These are phyloP conservation scores for Pestalotiopsis sp. DNA, from an alignment of 2,329 filamentous ascomycete species.

Conservation along the genomic window DNA sequence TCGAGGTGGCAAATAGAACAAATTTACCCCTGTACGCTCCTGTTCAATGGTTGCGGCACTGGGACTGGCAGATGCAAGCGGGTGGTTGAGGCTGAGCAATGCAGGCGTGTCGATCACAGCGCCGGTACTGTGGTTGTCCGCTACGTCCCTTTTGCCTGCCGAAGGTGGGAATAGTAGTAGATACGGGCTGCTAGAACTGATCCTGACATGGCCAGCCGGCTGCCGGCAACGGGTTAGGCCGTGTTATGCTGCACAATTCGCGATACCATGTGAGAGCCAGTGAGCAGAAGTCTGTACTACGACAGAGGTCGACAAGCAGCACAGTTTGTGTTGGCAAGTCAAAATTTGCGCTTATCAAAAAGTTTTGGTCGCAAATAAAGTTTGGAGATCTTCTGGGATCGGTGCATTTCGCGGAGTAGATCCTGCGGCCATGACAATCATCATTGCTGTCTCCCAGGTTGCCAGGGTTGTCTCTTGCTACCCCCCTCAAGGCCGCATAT, in stretches of 20 bases:
- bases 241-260: not conserved
- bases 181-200: not conserved
- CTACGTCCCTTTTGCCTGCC: not conserved
- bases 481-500: not conserved
- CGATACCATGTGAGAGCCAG: not conserved
- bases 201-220: not conserved
- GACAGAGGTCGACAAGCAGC: not conserved
- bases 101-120: slow-evolving; percentile 7
- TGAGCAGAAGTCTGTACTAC: too few species aligned
- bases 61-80: slow-evolving; percentile 1
- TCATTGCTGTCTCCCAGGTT: not conserved
- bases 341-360: not conserved
- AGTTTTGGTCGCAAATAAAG: not conserved
- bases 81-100: slow-evolving; percentile 9
- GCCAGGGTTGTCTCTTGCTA: not conserved
- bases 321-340: not conserved
- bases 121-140: not conserved
- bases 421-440: not conserved
- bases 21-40: not conserved
- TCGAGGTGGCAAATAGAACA: not conserved
- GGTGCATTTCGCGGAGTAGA: not conserved
- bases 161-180: not conserved
- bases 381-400: not conserved
- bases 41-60: not conserved
- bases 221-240: not conserved